Percentiles rank a stretch among this genome's conserved stretches.
Evolutionary conservation across 2,329 filamentous ascomycete species (phyloP).

Genomic region (Venturia asperata): DNA sequence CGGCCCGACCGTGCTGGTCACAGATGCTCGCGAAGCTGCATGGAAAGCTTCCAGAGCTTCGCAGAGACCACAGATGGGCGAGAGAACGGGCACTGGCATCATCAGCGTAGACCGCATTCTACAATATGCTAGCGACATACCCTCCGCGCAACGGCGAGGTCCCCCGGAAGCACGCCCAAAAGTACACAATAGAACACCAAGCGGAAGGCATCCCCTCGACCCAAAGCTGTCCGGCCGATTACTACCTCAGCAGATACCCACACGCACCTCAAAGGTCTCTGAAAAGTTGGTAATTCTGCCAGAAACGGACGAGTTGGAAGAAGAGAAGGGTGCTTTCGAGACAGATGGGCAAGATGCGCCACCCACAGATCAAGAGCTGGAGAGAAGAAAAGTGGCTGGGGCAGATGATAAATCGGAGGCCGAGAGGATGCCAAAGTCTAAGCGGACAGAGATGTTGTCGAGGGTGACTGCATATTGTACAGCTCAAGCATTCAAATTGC

Average conservation of each 20-base stretch:
- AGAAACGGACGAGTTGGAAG: conserved; percentile 54
- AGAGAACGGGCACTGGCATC: conserved; percentile 53
- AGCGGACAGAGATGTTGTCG: conserved; percentile 72
- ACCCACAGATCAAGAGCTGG: conserved; percentile 60
- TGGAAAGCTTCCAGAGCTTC: conserved; percentile 27
- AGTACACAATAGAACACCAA: conserved; percentile 41
- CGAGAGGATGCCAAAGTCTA: conserved; percentile 81
- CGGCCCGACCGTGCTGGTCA: conserved; percentile 53
- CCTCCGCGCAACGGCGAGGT: conserved; percentile 80
- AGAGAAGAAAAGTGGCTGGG: conserved; percentile 56
- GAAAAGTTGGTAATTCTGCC: conserved; percentile 95
- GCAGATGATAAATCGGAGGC: conserved; percentile 79
- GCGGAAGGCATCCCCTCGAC: conserved; percentile 46
- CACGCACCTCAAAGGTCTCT: conserved; percentile 85
- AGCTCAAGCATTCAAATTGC: conserved; percentile 86
- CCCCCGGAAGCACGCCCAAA: conserved; percentile 51
- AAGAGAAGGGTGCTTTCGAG: conserved; percentile 47
- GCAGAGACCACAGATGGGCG: conserved; percentile 31
- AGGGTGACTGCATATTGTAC: conserved; percentile 94
- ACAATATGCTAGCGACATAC: conserved; percentile 88
- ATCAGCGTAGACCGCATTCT: conserved; percentile 92
- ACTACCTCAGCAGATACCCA: conserved; percentile 59
- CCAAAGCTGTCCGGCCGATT: conserved; percentile 51
- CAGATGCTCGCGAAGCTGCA: conserved; percentile 47
- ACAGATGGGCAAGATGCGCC: conserved; percentile 59